Base-by-base conservation (phyloP, 371 early-diverging fungal genomes). In the Haplosporangium sp. region DNA sequence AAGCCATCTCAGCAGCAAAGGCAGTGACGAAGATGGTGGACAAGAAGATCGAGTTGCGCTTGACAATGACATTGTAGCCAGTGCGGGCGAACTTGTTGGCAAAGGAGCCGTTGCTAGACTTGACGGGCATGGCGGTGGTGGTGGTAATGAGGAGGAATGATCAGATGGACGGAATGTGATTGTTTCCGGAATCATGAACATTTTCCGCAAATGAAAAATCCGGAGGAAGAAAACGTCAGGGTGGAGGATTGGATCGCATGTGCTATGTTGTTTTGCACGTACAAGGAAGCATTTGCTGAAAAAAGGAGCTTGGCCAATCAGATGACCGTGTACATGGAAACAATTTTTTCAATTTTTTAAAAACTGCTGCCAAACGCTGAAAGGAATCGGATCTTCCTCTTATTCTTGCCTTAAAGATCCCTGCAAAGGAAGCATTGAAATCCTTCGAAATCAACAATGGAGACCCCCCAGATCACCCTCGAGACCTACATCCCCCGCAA, bases 1-100 rank as follows among this genome's bases (percentile, higher is more conserved):
- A 93, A 63, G 83, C 92, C 62, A 94, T 81, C 82, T 95, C 93
- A 81, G 91, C 91, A 23, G 84, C 92, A 69, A 95, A 91, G 45
- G 95, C 96, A 51, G 89, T 74, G 73, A 83, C 91, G 65, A 95
- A 92, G 75, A 95, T 88, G 72, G 90, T 82, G 79, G 86, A 74
- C 63, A 92, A 75, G 70, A 91, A 93, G 63, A 90, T 86, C 23
- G 93, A 89, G 87, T 92, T 93, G 74, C 89, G 87, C 83, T 87
- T 87, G 86, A 92, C 87, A 72, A 92, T 45, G 61, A 89, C 75
- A 85, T 87, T 90, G 84, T 92, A 92, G 59, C 91, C 72, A 52
- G 81, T 62, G 65, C 90, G 84, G 54, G 81, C 82, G 62, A 81
- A 64, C 46, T 62, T 59, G 72, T 81, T 83, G 61, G 68, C 67